Percentiles rank a stretch among this genome's conserved stretches.
Conservation (phyloP, 2,329 filamentous ascomycete genomes). For the Aspergillus ustus region DNA sequence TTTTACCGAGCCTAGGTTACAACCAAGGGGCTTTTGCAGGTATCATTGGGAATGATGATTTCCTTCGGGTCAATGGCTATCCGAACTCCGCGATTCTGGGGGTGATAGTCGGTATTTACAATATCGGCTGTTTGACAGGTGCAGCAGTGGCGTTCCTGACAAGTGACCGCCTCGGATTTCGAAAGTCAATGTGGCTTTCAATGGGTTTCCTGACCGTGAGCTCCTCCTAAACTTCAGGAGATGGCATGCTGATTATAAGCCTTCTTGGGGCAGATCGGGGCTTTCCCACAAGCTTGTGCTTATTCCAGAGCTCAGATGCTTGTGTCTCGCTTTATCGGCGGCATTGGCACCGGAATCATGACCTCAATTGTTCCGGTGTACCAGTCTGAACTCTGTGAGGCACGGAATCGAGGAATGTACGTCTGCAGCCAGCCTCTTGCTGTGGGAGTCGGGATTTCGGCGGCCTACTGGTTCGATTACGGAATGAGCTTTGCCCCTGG, state of each 20-base stretch:
- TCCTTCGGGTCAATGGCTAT: conserved; percentile 45
- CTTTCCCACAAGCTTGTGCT: conserved; percentile 40
- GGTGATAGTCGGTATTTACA: conserved; percentile 51
- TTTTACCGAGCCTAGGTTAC: conserved; percentile 41
- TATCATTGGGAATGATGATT: conserved; percentile 53
- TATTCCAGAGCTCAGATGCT: conserved; percentile 39
- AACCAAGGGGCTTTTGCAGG: conserved; percentile 57
- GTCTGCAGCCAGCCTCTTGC: conserved; percentile 49
- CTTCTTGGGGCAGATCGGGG: conserved; percentile 34
- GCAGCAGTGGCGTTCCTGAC: conserved; percentile 39
- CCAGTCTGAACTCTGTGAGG: conserved; percentile 52
- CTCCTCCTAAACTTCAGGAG: conserved; percentile 3
- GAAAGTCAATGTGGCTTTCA: conserved; percentile 40
- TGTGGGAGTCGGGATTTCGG: conserved; percentile 44
- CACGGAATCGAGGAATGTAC: conserved; percentile 48
- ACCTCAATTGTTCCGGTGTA: conserved; percentile 46
- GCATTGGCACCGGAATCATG: conserved; percentile 55
- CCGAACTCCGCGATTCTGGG: conserved; percentile 45
- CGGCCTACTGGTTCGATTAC: conserved; percentile 41
- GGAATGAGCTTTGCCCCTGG: conserved; percentile 46
- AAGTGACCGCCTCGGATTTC: conserved; percentile 37
- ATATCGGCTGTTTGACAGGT: conserved; percentile 48
- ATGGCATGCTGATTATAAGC: conserved; percentile 1
- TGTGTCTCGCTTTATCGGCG: conserved; percentile 55
- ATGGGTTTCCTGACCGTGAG: conserved; percentile 39